Percentiles rank a stretch among this genome's conserved stretches.
Evolutionary conservation across 2,329 filamentous ascomycete genomes (phyloP).

Genomic region (Fusarium marasasianum): DNA sequence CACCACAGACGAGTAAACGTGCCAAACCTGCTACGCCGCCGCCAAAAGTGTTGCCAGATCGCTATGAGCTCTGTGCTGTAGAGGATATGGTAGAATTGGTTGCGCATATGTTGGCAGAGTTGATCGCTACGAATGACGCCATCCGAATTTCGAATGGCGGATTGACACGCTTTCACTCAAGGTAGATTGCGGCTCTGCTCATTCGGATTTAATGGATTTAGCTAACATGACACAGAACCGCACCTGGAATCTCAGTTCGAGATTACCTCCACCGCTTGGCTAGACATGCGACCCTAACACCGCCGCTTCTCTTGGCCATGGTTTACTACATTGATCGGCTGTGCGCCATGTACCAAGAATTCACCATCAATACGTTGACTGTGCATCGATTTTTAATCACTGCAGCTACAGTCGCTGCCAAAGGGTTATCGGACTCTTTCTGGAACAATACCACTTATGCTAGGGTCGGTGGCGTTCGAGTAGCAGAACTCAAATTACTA

Average conservation of each 20-base stretch:
- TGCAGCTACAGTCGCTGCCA: constrained; percentile 92
- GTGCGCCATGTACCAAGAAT: constrained; percentile 90
- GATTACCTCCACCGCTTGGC: constrained; percentile 95
- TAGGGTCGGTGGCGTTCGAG: constrained; percentile 88
- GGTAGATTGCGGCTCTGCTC: constrained; percentile 59
- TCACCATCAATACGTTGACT: constrained; percentile 95
- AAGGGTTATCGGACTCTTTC: constrained; percentile 95
- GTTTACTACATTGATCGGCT: constrained; percentile 98
- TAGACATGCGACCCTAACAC: constrained; percentile 91
- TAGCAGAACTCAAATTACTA: constrained; percentile 87
- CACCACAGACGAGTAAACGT: constrained; percentile 58
- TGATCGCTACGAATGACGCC: constrained; percentile 94
- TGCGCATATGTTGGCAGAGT: constrained; percentile 92
- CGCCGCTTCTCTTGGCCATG: constrained; percentile 96
- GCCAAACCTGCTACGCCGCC: constrained; percentile 59
- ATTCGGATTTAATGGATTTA: not conserved
- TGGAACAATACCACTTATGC: constrained; percentile 99
- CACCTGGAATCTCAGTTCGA: constrained; percentile 91
- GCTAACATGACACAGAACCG: constrained; percentile 55
- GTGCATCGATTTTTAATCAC: constrained; percentile 98
- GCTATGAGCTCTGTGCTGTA: constrained; percentile 83
- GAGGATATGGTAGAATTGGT: constrained; percentile 92
- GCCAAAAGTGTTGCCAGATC: constrained; percentile 70
- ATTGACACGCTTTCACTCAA: constrained; percentile 93
- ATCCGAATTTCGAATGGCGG: constrained; percentile 77